These are phyloP conservation scores for Leucocoprinus leucothites DNA, from an alignment of 768 basidiomycete genomes.

Conservation along the genomic window DNA sequence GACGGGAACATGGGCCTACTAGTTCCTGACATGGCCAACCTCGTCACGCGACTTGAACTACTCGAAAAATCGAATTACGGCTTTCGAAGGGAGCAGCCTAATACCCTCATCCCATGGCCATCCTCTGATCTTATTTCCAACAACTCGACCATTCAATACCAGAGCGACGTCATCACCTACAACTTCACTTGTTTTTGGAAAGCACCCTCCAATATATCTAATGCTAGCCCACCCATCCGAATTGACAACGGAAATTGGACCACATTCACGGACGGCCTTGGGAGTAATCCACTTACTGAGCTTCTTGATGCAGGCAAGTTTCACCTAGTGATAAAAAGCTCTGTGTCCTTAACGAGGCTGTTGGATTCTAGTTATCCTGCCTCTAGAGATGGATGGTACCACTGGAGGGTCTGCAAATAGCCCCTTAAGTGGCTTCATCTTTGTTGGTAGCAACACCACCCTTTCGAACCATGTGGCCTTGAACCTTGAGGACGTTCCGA, in stretches of 20 bases:
- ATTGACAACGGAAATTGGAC: neutral
- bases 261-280: too few species aligned
- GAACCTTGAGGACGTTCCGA: slow-evolving; percentile 1
- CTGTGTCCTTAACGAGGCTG: neutral
- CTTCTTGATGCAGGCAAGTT: neutral
- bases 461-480: neutral
- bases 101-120: slow-evolving; percentile 7
- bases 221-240: neutral
- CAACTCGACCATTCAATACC: neutral
- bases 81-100: neutral
- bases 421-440: neutral
- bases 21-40: neutral
- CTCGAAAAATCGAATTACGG: neutral
- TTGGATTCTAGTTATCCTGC: neutral
- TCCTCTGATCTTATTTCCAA: neutral
- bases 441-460: slow-evolving; percentile 4
- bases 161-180: neutral
- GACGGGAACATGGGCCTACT: neutral
- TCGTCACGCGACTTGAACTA: neutral
- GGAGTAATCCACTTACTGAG: too few species aligned
- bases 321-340: too few species aligned
- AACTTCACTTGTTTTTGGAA: slow-evolving; percentile 6
- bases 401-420: neutral
- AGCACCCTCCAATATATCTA: neutral
- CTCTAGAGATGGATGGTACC: neutral